Base-by-base conservation (phyloP, 176 grass and related monocot species). In the Carex parvula region DNA sequence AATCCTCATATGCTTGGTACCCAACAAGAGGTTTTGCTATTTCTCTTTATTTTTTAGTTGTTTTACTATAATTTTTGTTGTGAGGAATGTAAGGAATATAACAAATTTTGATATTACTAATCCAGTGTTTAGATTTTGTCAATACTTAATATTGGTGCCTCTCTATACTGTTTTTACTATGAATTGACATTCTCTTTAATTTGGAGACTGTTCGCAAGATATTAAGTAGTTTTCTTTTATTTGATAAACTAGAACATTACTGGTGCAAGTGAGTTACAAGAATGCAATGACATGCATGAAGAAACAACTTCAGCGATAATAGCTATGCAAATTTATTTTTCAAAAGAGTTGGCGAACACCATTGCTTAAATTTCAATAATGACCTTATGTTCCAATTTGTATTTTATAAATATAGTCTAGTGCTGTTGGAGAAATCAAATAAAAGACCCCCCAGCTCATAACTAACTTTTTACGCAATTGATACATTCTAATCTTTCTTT, bases 381-480 rank as follows among this genome's bases (percentile, higher is more conserved):
- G 70, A 35, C 21, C 62, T 29, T 44, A 22, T 48, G 4, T 48
- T 72, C n/a, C 16, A 18, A n/a, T 46, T 48, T 64, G 11, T 62
- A 44, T 68, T 39, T n/a, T 21, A 55, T 14, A 80, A 60, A 14
- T 12, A 60, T 35, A 42, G 14, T 32, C 11, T 9, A 42, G 1
- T 81, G 29, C 20, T 80, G 24, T 80, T 80, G 29, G 35, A 80
- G 33, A 81, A 41, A 42, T 62, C 16, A 81, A 81, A 61, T 63
- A 44, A 61, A 61, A 13, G n/a, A 37, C 22, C 16, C 37, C 8
- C 9, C 16, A 42, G 16, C 7, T 7, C 30, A 63, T 37, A 22
- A 57, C 12, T 44, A 39, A 20, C 35, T 33, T 57, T 55, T 58
- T 79, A 21, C 42, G 37, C 4, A 29, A 81, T 81, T 62, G 10